Evolutionary conservation across 495 filamentous ascomycete species (phyloP).

Genomic region (Penicillium mononematosum): DNA sequence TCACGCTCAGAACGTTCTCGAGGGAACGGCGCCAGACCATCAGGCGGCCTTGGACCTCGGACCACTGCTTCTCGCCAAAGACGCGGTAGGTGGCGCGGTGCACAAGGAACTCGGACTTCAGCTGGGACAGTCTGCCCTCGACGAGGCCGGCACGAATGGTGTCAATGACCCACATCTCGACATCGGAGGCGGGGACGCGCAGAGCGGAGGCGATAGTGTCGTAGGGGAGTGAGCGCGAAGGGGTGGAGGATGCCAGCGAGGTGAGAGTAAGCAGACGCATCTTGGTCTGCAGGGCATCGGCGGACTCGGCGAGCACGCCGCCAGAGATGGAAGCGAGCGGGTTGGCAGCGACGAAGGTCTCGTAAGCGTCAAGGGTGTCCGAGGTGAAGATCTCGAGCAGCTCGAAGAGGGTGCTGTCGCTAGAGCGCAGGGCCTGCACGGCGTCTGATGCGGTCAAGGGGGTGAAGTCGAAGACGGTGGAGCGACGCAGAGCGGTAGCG

Average conservation of each 20-base stretch:
- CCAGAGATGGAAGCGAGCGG: conserved; percentile 45
- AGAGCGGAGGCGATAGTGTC: conserved; percentile 75
- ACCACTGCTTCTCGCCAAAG: conserved; percentile 98
- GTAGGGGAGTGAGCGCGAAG: conserved; percentile 83
- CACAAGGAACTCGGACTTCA: conserved; percentile 87
- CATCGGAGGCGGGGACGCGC: conserved; percentile 74
- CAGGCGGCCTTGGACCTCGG: conserved; percentile 81
- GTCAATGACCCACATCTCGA: conserved; percentile 98
- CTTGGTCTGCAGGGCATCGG: conserved; percentile 82
- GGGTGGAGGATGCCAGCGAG: conserved; percentile 77
- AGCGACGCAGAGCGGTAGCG: conserved; percentile 73
- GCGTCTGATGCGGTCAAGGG: conserved; percentile 83
- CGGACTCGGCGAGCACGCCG: conserved; percentile 55
- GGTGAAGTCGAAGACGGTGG: conserved; percentile 86
- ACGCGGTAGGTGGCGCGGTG: conserved; percentile 93
- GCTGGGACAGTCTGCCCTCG: conserved; percentile 90
- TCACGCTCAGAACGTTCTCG: conserved; percentile 67
- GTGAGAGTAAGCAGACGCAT: conserved; percentile 94
- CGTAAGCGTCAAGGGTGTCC: conserved; percentile 89
- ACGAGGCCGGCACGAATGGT: conserved; percentile 91
- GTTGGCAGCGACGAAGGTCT: conserved; percentile 68
- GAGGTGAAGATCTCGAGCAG: conserved; percentile 93
- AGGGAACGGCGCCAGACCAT: conserved; percentile 86
- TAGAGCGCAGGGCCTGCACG: conserved; percentile 80
- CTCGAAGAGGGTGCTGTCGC: conserved; percentile 79